Conservation (phyloP, 768 basidiomycete species). For the Suillus clintonianus region DNA sequence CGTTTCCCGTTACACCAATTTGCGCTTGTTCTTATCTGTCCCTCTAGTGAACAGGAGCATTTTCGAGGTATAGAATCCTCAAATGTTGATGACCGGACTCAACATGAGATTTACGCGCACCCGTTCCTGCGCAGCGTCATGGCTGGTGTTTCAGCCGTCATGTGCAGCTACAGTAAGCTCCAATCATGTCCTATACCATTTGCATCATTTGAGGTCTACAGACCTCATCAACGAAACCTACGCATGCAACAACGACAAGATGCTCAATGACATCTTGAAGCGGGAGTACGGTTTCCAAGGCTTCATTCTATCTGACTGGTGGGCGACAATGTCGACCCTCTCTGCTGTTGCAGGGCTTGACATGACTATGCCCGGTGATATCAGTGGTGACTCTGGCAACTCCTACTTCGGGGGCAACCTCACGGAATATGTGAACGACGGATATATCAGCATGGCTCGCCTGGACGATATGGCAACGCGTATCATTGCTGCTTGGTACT, state of each 20-base stretch:
- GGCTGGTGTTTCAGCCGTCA: conserved; percentile 71
- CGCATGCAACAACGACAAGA: conserved; percentile 73
- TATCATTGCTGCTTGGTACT: conserved; percentile 72
- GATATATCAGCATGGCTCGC: conserved; percentile 63
- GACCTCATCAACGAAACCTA: conserved; percentile 70
- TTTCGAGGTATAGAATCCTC: conserved; percentile 55
- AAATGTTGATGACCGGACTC: conserved; percentile 77
- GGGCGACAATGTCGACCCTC: conserved; percentile 62
- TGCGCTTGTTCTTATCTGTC: conserved; percentile 19
- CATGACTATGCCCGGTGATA: conserved; percentile 73
- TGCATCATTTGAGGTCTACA: conserved; percentile 26
- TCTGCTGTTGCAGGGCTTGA: conserved; percentile 64
- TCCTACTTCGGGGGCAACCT: conserved; percentile 70
- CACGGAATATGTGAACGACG: conserved; percentile 69
- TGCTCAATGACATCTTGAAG: conserved; percentile 74
- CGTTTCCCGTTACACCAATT: not conserved
- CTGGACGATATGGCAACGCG: conserved; percentile 84
- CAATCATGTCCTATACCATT: not conserved
- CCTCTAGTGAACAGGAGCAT: conserved; percentile 70
- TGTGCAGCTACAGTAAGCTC: conserved; percentile 73
- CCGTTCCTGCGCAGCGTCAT: conserved; percentile 71
- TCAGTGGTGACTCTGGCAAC: conserved; percentile 46
- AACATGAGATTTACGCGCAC: conserved; percentile 74
- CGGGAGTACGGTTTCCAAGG: conserved; percentile 78
- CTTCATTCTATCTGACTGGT: conserved; percentile 77